Base-by-base conservation (phyloP, 208 protist species). In the Spongospora subterranea region DNA sequence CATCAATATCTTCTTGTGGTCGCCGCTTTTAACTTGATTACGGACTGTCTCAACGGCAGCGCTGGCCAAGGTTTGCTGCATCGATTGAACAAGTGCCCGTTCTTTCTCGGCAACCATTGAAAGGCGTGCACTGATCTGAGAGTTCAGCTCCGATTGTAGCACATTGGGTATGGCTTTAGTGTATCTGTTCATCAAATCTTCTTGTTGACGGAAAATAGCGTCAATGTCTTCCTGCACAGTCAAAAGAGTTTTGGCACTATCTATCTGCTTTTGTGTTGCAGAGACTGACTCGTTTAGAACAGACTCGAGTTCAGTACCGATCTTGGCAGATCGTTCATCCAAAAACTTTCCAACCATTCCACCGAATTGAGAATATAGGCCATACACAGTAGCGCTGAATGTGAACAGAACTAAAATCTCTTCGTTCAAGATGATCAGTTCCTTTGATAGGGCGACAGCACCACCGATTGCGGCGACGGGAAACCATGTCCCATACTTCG, bases 391-490 rank as follows among this genome's bases (percentile, higher is more conserved):
- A 6, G 71, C n/a, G 6, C 17, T 40, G n/a, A 82, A 82, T 43
- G 71, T 82, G 71, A 82, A 82, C 71, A 82, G 35, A 13, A 82
- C 17, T 20, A 82, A n/a, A 43, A 82, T 17, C 35, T 82, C 71
- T 43, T 82, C 71, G n/a, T 82, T 82, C 71, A 82, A n/a, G n/a
- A 82, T 82, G 35, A 82, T 6, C 6, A 82, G n/a, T 43, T 82
- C 71, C 35, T 82, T 82, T 6, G 71, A 82, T 43, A 82, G n/a
- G 13, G 71, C 71, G 13, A 82, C 71, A 35, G 35, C 35, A 20
- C 71, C 71, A 39, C 35, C 71, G n/a, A 43, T 43, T 40, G 71
- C 71, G 13, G 71, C 71, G 35, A 82, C 11, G 13, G 71, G 71
- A 35, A 82, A 35, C 71, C 71, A 82, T 6, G 17, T n/a, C 6